Evolutionary conservation across 2,329 filamentous ascomycete species (phyloP).

Genomic region (Fusarium tupiense): DNA sequence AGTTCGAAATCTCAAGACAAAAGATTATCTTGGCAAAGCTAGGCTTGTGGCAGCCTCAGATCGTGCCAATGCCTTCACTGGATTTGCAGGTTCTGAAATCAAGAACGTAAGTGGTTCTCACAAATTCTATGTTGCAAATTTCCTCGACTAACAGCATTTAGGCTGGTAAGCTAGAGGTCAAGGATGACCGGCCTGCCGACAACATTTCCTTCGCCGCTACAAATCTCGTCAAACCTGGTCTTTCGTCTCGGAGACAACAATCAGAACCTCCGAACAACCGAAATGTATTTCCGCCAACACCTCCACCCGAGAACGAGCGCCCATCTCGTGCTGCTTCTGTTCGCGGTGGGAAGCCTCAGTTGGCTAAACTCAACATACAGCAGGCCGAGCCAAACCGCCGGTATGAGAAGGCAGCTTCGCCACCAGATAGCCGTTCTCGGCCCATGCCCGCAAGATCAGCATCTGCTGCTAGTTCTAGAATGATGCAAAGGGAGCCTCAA

Average conservation of each 20-base stretch:
- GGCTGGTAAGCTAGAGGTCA: constrained; percentile 63
- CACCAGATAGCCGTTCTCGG: constrained; percentile 49
- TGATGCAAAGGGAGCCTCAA: constrained; percentile 52
- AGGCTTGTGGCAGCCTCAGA: constrained; percentile 90
- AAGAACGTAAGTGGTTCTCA: constrained; percentile 68
- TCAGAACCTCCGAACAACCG: constrained; percentile 83
- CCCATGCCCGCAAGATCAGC: constrained; percentile 52
- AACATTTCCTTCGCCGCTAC: constrained; percentile 92
- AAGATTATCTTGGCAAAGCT: constrained; percentile 98
- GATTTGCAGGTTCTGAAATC: constrained; percentile 81
- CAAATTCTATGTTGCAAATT: not conserved
- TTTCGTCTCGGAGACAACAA: constrained; percentile 83
- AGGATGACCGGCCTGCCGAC: constrained; percentile 84
- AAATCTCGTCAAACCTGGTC: constrained; percentile 88
- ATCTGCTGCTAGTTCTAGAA: constrained; percentile 57
- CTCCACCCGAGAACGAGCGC: constrained; percentile 88
- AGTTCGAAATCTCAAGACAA: constrained; percentile 96
- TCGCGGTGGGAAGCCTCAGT: constrained; percentile 68
- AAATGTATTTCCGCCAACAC: constrained; percentile 96
- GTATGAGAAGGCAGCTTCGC: constrained; percentile 65
- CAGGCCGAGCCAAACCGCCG: constrained; percentile 59
- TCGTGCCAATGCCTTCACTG: constrained; percentile 80
- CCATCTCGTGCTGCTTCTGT: constrained; percentile 69
- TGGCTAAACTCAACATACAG: constrained; percentile 71
- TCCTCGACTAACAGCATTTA: constrained; percentile 41